phyloP scores from a whole-genome alignment of 2,329 filamentous ascomycete species.

The Coniochaeta sp. region DNA sequence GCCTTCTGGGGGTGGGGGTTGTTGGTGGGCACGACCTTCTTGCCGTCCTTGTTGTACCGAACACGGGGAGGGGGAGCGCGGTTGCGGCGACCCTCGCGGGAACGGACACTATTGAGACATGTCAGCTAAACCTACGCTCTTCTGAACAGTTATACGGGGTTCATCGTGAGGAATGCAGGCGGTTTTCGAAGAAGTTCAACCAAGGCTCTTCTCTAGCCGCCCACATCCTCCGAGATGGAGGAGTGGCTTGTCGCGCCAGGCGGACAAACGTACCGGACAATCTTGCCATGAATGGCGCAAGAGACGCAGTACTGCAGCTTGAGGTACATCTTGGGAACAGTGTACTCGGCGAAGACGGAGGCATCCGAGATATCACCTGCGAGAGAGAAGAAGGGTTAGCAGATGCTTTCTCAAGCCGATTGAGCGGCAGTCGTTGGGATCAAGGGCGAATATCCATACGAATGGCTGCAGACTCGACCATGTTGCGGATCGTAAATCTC shows the following conservation, averaged over 20 bases:
- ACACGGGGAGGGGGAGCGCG: constrained; percentile 95
- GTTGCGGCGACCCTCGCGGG: constrained; percentile 94
- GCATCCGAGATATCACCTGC: constrained; percentile 99
- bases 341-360: constrained; percentile 98
- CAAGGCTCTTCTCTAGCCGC: constrained; percentile 39
- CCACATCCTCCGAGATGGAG: constrained; percentile 24
- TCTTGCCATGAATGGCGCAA: constrained; percentile 99
- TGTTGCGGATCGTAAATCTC: constrained; percentile 99
- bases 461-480: constrained; percentile 99
- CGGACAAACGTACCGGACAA: constrained; percentile 86
- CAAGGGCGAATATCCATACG: constrained; percentile 59
- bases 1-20: constrained; percentile 52
- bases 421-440: neutral
- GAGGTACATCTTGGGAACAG: constrained; percentile 99
- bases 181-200: constrained; percentile 20
- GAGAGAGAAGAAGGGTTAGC: constrained; percentile 8
- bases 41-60: constrained; percentile 99
- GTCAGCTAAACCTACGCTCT: constrained; percentile 29
- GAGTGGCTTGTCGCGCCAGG: constrained; percentile 47
- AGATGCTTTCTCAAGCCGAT: neutral
- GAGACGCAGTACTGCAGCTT: constrained; percentile 99
- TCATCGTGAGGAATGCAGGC: constrained; percentile 2
- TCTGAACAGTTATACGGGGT: constrained; percentile 8
- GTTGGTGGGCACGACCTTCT: constrained; percentile 93
- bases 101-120: constrained; percentile 71